These are phyloP conservation scores for Platanthera zijinensis DNA, from an alignment of 106 monocot genomes.

Conservation along the genomic window DNA sequence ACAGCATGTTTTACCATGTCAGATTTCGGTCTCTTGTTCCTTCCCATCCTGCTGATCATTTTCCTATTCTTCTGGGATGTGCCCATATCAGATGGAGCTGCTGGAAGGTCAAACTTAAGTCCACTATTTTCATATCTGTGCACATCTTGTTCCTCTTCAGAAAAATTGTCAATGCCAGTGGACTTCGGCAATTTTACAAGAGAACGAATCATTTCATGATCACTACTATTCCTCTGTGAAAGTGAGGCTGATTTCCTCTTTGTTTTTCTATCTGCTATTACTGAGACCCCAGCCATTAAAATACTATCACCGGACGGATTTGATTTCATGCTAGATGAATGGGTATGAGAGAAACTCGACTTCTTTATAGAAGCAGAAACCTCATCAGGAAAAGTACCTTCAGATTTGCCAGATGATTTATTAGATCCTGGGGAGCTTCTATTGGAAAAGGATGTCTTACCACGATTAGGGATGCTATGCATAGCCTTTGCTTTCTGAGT, in stretches of 20 bases:
- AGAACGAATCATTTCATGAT: slow-evolving; percentile 20
- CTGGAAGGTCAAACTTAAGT: slow-evolving; percentile 20
- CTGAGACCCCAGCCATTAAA: slow-evolving; percentile 10
- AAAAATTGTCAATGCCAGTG: slow-evolving; percentile 15
- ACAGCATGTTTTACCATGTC: slow-evolving; percentile 32
- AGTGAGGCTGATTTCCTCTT: slow-evolving; percentile 18
- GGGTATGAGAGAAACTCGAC: slow-evolving; percentile 18
- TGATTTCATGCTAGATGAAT: slow-evolving; percentile 36
- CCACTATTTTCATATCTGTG: slow-evolving; percentile 14
- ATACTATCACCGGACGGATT: slow-evolving; percentile 18
- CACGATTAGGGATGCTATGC: slow-evolving; percentile 16
- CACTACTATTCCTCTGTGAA: slow-evolving; percentile 19
- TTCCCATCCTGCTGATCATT: slow-evolving; percentile 23
- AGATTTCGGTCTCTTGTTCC: slow-evolving; percentile 21
- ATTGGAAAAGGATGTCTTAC: slow-evolving; percentile 19
- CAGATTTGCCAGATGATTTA: slow-evolving; percentile 36
- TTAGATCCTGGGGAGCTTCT: slow-evolving; percentile 13
- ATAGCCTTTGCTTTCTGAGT: slow-evolving; percentile 23
- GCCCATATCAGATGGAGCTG: slow-evolving; percentile 11
- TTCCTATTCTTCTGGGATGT: slow-evolving; percentile 43
- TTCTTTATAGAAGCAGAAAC: slow-evolving; percentile 19
- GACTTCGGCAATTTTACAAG: slow-evolving; percentile 20
- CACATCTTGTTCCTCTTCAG: slow-evolving; percentile 19
- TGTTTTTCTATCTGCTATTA: slow-evolving; percentile 7
- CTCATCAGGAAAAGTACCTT: slow-evolving; percentile 14